Evolutionary conservation across 78 protist genomes (phyloP), one percentile per base, ranked within the genome.

Genomic region (Dictyostelium purpureum): DNA sequence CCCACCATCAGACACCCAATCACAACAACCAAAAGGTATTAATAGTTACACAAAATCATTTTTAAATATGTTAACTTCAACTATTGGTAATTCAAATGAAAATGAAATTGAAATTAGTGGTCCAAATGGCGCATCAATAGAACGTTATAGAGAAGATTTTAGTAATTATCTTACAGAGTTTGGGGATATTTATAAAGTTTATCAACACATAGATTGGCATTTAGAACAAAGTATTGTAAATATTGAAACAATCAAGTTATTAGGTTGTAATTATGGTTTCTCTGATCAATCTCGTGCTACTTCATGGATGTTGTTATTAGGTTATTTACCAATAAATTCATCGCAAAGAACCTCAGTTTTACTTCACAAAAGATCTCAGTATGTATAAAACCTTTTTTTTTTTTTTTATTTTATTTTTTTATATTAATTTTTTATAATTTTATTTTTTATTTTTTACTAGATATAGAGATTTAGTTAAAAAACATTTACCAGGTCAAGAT

Each of bases 171-270:
- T 85, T 2, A 45, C 31, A 19, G 92, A 74, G 38, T 56, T 52
- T 61, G 92, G 92, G 2, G 92, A 85, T 40, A 37, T 42, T 19
- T 18, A 26, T n/a, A 85, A 85, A 74, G 73, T 85, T 9, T 61
- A 16, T 49, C 92, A 85, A 54, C 92, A 85, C 45, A 85, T 85
- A 49, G 54, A 85, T 42, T 85, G 92, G 92, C 92, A 85, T 45
- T 18, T 85, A 2, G 92, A 85, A 16, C 92, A 85, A 26, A 47
- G 65, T 52, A 47, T 28, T 18, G 92, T 85, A 0, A 85, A 85
- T 35, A 61, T 73, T 42, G 92, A 85, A 33, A 73, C 77, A 6
- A 52, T 85, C n/a, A 85, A 85, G 33, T 33, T 85, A 47, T 45
- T 85, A 2, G 92, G 92, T 6, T 56, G 74, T 47, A 79, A 85